These are phyloP conservation scores for Paecilomyces sp. DNA, from an alignment of 2,329 filamentous ascomycete genomes.

Conservation along the genomic window DNA sequence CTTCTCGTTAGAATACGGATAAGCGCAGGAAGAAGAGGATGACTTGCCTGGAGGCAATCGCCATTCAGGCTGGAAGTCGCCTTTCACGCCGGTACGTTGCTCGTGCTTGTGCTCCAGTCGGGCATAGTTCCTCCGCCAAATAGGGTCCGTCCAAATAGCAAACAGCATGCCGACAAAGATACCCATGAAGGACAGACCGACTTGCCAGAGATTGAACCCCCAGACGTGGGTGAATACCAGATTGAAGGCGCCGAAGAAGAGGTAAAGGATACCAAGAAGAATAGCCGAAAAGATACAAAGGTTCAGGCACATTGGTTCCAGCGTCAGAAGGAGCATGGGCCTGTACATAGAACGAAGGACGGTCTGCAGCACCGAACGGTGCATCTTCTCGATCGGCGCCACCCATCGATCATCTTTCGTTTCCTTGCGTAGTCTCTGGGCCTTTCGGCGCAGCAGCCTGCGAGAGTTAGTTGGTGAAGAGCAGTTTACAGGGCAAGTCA, in stretches of 20 bases:
- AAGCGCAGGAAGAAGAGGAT: conserved; percentile 15
- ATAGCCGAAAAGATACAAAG: conserved; percentile 79
- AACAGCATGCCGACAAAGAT: conserved; percentile 42
- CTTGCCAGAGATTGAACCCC: conserved; percentile 70
- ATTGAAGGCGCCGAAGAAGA: conserved; percentile 85
- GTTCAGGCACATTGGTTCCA: conserved; percentile 79
- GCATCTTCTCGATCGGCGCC: conserved; percentile 67
- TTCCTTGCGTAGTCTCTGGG: conserved; percentile 59
- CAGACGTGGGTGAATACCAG: conserved; percentile 70
- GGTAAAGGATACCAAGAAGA: conserved; percentile 78
- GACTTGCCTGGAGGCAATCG: conserved; percentile 61
- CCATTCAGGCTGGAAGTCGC: conserved; percentile 73
- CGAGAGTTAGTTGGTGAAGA: conserved; percentile 46
- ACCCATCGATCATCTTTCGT: conserved; percentile 72
- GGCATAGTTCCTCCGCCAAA: conserved; percentile 40
- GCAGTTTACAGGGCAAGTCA: neutral
- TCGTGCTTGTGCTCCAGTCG: conserved; percentile 34
- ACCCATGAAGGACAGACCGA: conserved; percentile 67
- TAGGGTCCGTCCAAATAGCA: conserved; percentile 37
- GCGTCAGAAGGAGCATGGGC: conserved; percentile 69
- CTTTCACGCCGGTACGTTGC: conserved; percentile 21
- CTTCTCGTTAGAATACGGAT: neutral
- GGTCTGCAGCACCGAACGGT: conserved; percentile 59
- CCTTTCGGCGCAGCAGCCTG: conserved; percentile 62
- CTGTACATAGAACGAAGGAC: conserved; percentile 52